Evolutionary conservation across 1,139 yeast genomes (phyloP).

Genomic region (Diutina sp.): DNA sequence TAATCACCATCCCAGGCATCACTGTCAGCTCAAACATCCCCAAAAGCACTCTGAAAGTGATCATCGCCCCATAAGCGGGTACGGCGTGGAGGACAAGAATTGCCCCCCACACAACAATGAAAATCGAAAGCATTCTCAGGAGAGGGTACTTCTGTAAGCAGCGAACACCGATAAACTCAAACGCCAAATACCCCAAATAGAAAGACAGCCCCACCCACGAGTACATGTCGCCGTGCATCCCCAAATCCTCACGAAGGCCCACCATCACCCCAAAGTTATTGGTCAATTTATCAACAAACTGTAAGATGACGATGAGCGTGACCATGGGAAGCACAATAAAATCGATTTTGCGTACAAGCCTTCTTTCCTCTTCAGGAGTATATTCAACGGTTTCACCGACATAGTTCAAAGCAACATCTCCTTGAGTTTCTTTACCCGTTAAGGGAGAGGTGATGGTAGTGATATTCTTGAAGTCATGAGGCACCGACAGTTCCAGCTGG

Average conservation of each 20-base stretch:
- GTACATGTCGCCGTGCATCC: slow-evolving; percentile 5
- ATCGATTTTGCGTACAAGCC: slow-evolving; percentile 5
- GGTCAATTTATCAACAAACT: slow-evolving; percentile 6
- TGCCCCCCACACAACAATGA: slow-evolving; percentile 5
- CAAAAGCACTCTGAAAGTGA: slow-evolving; percentile 20
- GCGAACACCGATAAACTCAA: slow-evolving; percentile 6
- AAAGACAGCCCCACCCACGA: slow-evolving; percentile 6
- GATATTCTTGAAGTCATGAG: slow-evolving; percentile 3
- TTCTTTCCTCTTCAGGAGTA: slow-evolving; percentile 4
- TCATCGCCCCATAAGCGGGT: slow-evolving; percentile 16
- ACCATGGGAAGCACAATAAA: slow-evolving; percentile 4
- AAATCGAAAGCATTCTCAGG: slow-evolving; percentile 5
- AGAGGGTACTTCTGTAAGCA: slow-evolving; percentile 7
- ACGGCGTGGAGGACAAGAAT: slow-evolving; percentile 9
- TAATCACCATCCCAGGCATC: slow-evolving; percentile 14
- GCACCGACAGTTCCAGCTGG: background rate
- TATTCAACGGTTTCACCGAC: slow-evolving; percentile 3
- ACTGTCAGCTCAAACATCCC: slow-evolving; percentile 17
- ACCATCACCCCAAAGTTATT: slow-evolving; percentile 5
- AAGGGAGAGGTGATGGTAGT: slow-evolving; percentile 5
- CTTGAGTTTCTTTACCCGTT: slow-evolving; percentile 4
- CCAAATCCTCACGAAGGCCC: slow-evolving; percentile 5
- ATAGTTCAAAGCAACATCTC: slow-evolving; percentile 2
- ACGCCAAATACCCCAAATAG: slow-evolving; percentile 5
- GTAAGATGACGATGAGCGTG: slow-evolving; percentile 4